Conservation (phyloP, 352 stramenopile species). For the Phytophthora quininea region DNA sequence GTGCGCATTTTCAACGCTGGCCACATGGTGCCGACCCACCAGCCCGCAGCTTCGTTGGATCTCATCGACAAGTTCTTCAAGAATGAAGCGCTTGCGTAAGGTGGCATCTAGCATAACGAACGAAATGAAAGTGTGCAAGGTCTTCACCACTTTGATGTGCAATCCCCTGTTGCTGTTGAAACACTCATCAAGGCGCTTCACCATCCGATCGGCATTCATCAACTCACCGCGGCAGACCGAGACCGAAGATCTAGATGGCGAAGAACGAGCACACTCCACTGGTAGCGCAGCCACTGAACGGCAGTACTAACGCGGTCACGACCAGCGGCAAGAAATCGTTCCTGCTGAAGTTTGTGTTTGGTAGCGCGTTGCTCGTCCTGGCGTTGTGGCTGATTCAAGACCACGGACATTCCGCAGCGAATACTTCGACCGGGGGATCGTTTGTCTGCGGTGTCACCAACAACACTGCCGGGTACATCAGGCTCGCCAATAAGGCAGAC, state of each 20-base stretch:
- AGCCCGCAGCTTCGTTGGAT: conserved; percentile 49
- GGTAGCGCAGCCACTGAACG: conserved; percentile 8
- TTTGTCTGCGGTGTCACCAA: conserved; percentile 35
- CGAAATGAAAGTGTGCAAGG: background rate
- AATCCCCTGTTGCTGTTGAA: background rate
- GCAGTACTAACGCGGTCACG: background rate
- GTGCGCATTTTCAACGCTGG: conserved; percentile 59
- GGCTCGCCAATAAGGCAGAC: conserved; percentile 47
- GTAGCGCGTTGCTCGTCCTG: conserved; percentile 17
- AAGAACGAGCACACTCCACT: conserved; percentile 29
- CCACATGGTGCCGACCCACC: conserved; percentile 64
- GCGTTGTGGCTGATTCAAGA: conserved; percentile 29
- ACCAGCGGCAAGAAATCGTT: conserved; percentile 16
- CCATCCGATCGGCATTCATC: conserved; percentile 3
- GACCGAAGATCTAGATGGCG: conserved; percentile 5
- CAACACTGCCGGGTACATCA: conserved; percentile 52
- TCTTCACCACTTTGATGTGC: background rate
- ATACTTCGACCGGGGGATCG: background rate
- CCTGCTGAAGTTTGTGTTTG: conserved; percentile 22
- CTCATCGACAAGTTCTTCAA: conserved; percentile 66
- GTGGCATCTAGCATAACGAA: background rate
- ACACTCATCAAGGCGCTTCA: background rate
- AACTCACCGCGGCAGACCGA: conserved; percentile 1
- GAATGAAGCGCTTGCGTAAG: conserved; percentile 33
- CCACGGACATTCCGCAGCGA: conserved; percentile 2